Conservation (phyloP, 805 yeast genomes). For the Torulaspora microellipsoides region DNA sequence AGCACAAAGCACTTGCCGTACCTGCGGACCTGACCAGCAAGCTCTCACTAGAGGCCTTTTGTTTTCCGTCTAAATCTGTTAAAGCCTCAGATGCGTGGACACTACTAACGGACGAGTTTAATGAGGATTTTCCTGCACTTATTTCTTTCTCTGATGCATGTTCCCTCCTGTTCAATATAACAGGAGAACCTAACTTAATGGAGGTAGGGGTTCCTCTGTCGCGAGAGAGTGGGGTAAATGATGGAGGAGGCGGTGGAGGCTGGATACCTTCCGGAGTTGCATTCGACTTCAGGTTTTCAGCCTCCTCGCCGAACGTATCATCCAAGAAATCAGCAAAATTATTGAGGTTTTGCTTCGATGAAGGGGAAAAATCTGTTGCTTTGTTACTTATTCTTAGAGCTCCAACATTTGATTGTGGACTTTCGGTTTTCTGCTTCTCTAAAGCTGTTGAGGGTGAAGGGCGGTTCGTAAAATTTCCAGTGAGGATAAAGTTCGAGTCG, state of each 20-base stretch:
- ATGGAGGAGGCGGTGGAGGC: constrained; percentile 15
- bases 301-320: constrained; percentile 20
- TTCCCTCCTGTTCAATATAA: constrained; percentile 16
- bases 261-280: constrained; percentile 1
- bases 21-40: constrained; percentile 7
- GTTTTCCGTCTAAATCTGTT: not conserved
- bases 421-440: constrained; percentile 4
- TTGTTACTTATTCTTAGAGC: constrained; percentile 1
- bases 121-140: constrained; percentile 2
- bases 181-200: constrained; percentile 23
- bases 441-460: constrained; percentile 4
- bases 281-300: constrained; percentile 3
- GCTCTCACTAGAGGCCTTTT: constrained; percentile 5
- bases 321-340: constrained; percentile 28
- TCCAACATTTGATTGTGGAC: constrained; percentile 2
- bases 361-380: constrained; percentile 28
- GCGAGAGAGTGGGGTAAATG: constrained; percentile 9
- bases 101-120: constrained; percentile 2
- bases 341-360: constrained; percentile 26
- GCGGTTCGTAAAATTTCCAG: not conserved
- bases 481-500: constrained; percentile 1
- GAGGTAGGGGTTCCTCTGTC: constrained; percentile 8
- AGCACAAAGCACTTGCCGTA: constrained; percentile 7
- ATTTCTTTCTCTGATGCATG: constrained; percentile 1
- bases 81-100: constrained; percentile 1